Conservation (phyloP, 2,329 filamentous ascomycete genomes). For the Pseudocercospora musae region DNA sequence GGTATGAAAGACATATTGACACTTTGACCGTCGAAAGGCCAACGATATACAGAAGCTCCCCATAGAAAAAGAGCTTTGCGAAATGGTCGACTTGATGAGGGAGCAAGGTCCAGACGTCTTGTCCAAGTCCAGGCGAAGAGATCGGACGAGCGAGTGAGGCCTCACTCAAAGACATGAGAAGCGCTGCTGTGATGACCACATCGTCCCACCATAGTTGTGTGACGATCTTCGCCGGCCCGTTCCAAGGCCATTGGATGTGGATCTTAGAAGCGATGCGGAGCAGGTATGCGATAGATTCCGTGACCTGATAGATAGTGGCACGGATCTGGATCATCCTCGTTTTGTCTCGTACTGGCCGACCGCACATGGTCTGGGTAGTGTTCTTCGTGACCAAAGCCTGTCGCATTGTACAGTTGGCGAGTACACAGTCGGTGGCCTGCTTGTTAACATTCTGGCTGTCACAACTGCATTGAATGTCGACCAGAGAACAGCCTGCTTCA, state of each 20-base stretch:
- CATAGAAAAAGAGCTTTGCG: not conserved
- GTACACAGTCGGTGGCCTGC: slow-evolving; percentile 5
- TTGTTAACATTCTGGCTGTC: slow-evolving; percentile 3
- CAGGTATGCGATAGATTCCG: slow-evolving; percentile 1
- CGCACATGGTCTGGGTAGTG: slow-evolving; percentile 8
- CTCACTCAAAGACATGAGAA: not conserved
- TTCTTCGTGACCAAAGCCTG: slow-evolving; percentile 11
- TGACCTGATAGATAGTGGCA: not conserved
- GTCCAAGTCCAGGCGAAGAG: not conserved
- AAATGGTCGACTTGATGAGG: not conserved
- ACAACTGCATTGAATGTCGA: slow-evolving; percentile 11
- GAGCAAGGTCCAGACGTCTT: not conserved
- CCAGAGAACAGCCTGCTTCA: not conserved
- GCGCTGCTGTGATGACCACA: not conserved
- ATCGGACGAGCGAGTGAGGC: not conserved
- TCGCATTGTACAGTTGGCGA: slow-evolving; percentile 8
- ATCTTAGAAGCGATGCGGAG: slow-evolving; percentile 11
- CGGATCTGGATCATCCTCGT: not conserved
- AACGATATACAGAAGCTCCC: slow-evolving; percentile 11
- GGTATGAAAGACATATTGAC: slow-evolving; percentile 10
- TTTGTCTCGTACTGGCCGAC: slow-evolving; percentile 2
- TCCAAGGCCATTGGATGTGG: slow-evolving; percentile 5
- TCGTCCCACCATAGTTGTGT: slow-evolving; percentile 6
- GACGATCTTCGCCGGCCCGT: not conserved
- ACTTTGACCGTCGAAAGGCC: slow-evolving; percentile 9